phyloP scores from a whole-genome alignment of 2,329 filamentous ascomycete species.

The Juglanconis juglandina region DNA sequence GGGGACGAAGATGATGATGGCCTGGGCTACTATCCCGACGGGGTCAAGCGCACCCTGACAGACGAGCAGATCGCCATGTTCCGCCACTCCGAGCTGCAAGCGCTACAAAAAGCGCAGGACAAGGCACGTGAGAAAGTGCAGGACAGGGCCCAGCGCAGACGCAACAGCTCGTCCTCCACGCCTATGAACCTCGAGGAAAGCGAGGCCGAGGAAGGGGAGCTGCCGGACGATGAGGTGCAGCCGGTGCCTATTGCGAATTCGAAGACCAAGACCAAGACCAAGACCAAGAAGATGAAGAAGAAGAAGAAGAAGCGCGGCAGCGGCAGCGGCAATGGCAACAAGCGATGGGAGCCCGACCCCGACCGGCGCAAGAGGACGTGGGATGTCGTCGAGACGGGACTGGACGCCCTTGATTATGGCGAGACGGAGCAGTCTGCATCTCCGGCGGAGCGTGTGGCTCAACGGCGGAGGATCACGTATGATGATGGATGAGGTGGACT shows the following conservation, averaged over 20 bases:
- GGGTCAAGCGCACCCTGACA: conserved; percentile 82
- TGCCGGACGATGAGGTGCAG: conserved; percentile 23
- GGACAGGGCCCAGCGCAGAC: conserved; percentile 24
- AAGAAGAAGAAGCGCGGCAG: conserved; percentile 38
- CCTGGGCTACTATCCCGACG: conserved; percentile 82
- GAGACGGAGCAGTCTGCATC: conserved; percentile 31
- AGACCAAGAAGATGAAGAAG: conserved; percentile 27
- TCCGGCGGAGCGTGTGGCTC: conserved; percentile 24
- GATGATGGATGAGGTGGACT: conserved; percentile 33
- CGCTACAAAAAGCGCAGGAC: conserved; percentile 65
- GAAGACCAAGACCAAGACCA: conserved; percentile 21
- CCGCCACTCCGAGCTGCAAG: conserved; percentile 79
- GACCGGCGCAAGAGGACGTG: conserved; percentile 65
- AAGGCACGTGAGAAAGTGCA: conserved; percentile 39
- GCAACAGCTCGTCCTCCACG: conserved; percentile 1
- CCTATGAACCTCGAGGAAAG: not conserved
- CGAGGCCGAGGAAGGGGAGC: conserved; percentile 21
- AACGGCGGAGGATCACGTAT: conserved; percentile 41
- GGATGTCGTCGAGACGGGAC: conserved; percentile 61
- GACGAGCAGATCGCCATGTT: conserved; percentile 91
- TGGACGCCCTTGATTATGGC: conserved; percentile 60
- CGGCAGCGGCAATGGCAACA: conserved; percentile 34
- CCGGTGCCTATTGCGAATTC: conserved; percentile 21
- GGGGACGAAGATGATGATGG: conserved; percentile 58
- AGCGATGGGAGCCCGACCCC: conserved; percentile 47